These are phyloP conservation scores for Phytophthora fragariaefolia DNA, from an alignment of 352 stramenopile genomes.

Conservation along the genomic window DNA sequence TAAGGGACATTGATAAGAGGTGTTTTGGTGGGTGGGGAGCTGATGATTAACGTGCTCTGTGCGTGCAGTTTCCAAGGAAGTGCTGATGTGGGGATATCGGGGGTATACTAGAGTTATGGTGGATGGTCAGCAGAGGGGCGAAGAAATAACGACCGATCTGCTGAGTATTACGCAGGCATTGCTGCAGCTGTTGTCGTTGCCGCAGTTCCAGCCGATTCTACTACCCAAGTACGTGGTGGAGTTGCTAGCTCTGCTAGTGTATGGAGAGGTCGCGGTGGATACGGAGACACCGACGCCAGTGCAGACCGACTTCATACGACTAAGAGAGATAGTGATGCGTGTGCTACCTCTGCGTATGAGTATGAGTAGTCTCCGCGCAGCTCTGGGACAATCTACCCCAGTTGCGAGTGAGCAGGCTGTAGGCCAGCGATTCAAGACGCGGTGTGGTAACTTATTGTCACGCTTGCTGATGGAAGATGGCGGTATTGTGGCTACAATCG, in stretches of 20 bases:
- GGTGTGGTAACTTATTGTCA: conserved; percentile 66
- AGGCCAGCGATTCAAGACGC: conserved; percentile 61
- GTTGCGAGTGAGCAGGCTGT: conserved; percentile 18
- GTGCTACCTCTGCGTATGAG: conserved; percentile 68
- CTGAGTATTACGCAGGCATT: conserved; percentile 53
- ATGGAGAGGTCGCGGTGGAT: conserved; percentile 42
- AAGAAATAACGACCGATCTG: conserved; percentile 37
- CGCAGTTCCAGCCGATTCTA: conserved; percentile 80
- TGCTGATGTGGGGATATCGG: conserved; percentile 56
- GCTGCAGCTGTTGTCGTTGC: conserved; percentile 66
- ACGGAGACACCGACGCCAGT: conserved; percentile 14
- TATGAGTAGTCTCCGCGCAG: conserved; percentile 79
- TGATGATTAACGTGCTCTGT: conserved; percentile 2
- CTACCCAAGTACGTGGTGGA: conserved; percentile 84
- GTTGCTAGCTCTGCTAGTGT: conserved; percentile 73
- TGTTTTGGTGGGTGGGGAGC: not conserved
- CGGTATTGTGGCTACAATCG: conserved; percentile 81
- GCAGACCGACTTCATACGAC: conserved; percentile 45
- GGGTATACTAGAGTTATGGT: conserved; percentile 23
- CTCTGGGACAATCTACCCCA: conserved; percentile 54
- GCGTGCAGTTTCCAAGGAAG: conserved; percentile 56
- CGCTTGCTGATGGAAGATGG: conserved; percentile 71
- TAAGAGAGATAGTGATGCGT: conserved; percentile 51
- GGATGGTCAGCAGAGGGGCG: conserved; percentile 11
- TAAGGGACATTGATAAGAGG: conserved; percentile 37